Percentiles rank a stretch among this genome's conserved stretches.
Evolutionary conservation across 495 filamentous ascomycete genomes (phyloP).

Genomic region (Trichocladium uniseriatum): DNA sequence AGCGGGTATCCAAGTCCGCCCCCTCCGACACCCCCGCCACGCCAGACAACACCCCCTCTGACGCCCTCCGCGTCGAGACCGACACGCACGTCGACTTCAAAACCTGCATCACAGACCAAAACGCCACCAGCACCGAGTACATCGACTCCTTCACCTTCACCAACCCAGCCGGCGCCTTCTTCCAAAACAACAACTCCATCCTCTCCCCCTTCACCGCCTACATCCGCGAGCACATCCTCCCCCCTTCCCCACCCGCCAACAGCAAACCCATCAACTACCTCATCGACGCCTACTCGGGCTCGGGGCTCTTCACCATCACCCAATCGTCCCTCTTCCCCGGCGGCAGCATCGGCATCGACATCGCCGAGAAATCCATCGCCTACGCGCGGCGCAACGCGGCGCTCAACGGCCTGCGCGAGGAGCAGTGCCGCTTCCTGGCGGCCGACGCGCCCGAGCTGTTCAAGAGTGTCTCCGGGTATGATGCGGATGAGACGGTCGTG

Average conservation of each 20-base stretch:
- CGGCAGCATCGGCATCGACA: slow-evolving; percentile 42
- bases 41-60: slow-evolving; percentile 11
- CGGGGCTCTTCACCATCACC: slow-evolving; percentile 92
- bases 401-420: slow-evolving; percentile 56
- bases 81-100: slow-evolving; percentile 62
- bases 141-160: slow-evolving; percentile 75
- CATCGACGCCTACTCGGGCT: slow-evolving; percentile 95
- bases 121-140: slow-evolving; percentile 73
- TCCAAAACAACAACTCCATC: slow-evolving; percentile 99
- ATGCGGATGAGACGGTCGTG: slow-evolving; percentile 71
- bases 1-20: slow-evolving; percentile 49
- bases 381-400: slow-evolving; percentile 69
- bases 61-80: slow-evolving; percentile 25
- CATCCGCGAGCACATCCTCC: slow-evolving; percentile 72
- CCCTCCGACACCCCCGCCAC: slow-evolving; percentile 11
- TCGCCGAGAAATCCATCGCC: slow-evolving; percentile 57
- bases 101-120: slow-evolving; percentile 76
- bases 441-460: slow-evolving; percentile 81
- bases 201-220: slow-evolving; percentile 82
- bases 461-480: slow-evolving; percentile 53
- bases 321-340: slow-evolving; percentile 66
- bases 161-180: slow-evolving; percentile 88
- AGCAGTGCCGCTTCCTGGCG: slow-evolving; percentile 62
- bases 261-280: slow-evolving; percentile 59
- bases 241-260: slow-evolving; percentile 24